Percentiles rank a stretch among this genome's conserved stretches.
phyloP scores from a whole-genome alignment of 768 basidiomycete genomes.

The Tylopilus subfusipes region DNA sequence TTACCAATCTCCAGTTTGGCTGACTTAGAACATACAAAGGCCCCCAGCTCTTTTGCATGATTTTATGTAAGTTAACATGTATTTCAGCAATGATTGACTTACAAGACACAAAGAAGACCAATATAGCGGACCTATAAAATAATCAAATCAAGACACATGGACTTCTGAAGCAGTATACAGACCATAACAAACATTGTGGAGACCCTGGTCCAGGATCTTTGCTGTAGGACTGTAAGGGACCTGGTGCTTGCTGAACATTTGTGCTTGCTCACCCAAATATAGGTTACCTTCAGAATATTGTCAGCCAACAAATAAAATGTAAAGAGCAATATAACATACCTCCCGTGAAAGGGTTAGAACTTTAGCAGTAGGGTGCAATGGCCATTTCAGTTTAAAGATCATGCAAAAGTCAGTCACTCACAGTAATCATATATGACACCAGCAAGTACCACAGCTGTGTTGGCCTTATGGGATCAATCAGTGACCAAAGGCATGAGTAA shows the following conservation, averaged over 20 bases:
- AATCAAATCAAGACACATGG: neutral
- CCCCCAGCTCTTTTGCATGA: neutral
- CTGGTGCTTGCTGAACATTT: neutral
- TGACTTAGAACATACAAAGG: neutral
- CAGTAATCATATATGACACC: neutral
- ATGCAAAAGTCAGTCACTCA: neutral
- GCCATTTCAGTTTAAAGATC: neutral
- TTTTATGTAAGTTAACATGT: no score
- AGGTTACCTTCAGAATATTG: neutral
- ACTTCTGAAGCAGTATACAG: neutral
- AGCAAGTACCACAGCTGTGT: neutral
- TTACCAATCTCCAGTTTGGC: neutral
- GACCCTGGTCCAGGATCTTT: slow-evolving; percentile 1
- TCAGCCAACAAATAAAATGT: neutral
- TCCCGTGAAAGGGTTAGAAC: neutral
- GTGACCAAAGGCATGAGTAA: neutral
- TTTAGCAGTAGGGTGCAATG: neutral
- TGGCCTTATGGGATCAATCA: neutral
- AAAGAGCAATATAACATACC: neutral
- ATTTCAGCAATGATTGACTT: neutral
- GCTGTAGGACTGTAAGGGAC: neutral
- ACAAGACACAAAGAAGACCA: slow-evolving; percentile 3
- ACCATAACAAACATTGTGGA: slow-evolving; percentile 3
- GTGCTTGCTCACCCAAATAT: slow-evolving; percentile 3
- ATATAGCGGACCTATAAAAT: neutral